phyloP scores from a whole-genome alignment of 805 yeast species.

The Starmerella sirachaensis region DNA sequence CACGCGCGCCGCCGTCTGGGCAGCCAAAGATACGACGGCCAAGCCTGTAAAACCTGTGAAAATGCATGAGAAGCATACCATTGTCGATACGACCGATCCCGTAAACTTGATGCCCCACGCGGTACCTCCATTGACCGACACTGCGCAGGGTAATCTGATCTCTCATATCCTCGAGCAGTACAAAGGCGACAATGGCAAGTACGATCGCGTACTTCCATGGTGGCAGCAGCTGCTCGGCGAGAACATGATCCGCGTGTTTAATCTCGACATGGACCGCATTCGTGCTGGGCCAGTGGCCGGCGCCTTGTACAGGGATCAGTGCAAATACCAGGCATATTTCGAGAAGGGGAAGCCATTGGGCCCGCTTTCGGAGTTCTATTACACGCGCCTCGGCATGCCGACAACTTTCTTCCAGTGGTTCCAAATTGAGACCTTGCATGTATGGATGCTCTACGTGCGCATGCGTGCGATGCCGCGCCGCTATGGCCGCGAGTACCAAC shows the following conservation, averaged over 20 bases:
- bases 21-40: constrained; percentile 3
- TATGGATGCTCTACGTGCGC: constrained; percentile 87
- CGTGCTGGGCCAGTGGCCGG: constrained; percentile 95
- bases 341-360: constrained; percentile 33
- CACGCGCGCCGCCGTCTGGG: constrained; percentile 5
- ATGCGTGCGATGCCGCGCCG: constrained; percentile 94
- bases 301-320: constrained; percentile 69
- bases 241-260: constrained; percentile 34
- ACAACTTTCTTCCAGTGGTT: constrained; percentile 91
- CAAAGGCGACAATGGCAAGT: constrained; percentile 23
- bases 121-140: constrained; percentile 18
- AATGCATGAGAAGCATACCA: constrained; percentile 22
- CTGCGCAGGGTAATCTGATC: constrained; percentile 23
- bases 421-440: constrained; percentile 79
- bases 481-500: constrained; percentile 81
- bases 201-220: constrained; percentile 19
- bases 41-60: constrained; percentile 7
- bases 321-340: constrained; percentile 62
- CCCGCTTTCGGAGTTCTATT: constrained; percentile 70
- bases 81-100: constrained; percentile 20
- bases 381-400: constrained; percentile 70
- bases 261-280: constrained; percentile 80
- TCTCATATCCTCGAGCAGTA: constrained; percentile 25
- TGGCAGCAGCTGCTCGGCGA: constrained; percentile 29
- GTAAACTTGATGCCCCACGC: constrained; percentile 19